These are phyloP conservation scores for Tubosaeta brunneosetosa DNA, from an alignment of 768 basidiomycete species.

Conservation along the genomic window DNA sequence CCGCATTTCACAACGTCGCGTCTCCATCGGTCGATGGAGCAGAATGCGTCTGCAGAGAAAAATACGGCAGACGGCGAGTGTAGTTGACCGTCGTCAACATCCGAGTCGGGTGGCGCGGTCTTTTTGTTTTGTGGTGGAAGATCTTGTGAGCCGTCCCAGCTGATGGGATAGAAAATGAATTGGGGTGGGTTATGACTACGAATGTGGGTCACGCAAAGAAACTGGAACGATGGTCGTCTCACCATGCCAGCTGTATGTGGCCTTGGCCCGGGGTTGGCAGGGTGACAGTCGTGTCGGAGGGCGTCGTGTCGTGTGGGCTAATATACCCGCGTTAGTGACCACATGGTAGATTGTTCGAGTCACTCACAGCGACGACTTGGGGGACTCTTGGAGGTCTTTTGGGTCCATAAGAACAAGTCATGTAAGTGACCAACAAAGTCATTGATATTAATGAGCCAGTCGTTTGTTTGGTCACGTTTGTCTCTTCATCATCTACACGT, in stretches of 20 bases:
- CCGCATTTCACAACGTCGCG: constrained; percentile 10
- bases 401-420: not conserved
- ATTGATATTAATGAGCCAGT: not conserved
- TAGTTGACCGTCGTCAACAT: constrained; percentile 36
- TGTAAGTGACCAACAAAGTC: not conserved
- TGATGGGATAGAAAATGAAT: constrained; percentile 26
- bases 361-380: not conserved
- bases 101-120: not conserved
- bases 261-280: constrained; percentile 23
- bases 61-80: constrained; percentile 19
- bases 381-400: not conserved
- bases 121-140: constrained; percentile 17
- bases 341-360: not conserved
- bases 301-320: constrained; percentile 5
- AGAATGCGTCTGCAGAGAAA: constrained; percentile 18
- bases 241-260: constrained; percentile 17
- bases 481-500: constrained; percentile 21
- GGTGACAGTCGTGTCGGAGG: constrained; percentile 26
- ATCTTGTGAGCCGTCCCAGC: constrained; percentile 20
- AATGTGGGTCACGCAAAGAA: not conserved
- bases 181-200: constrained; percentile 16
- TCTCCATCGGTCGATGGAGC: constrained; percentile 23
- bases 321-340: not conserved
- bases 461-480: constrained; percentile 20
- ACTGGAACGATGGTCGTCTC: not conserved